Evolutionary conservation across 345 rosid genomes (phyloP), one percentile per base, ranked within the genome.

Genomic region (Leavenworthia alabamica): DNA sequence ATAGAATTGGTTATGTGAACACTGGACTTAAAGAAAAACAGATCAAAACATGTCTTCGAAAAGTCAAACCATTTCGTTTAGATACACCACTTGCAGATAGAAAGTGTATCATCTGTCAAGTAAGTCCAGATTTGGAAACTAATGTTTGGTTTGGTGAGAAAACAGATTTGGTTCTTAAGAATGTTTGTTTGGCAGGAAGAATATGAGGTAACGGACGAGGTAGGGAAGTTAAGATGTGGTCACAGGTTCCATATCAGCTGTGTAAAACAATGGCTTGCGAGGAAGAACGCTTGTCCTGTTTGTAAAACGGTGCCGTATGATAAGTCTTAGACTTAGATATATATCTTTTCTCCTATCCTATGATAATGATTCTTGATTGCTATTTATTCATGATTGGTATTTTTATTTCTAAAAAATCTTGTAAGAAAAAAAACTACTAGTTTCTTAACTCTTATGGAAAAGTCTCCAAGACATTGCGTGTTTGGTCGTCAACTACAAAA

Each of bases 41-140:
- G 77, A 87, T 87, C 17, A 74, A 79, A 37, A 50, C 20, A 59
- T 86, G 92, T 78, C 75, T 93, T 41, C 66, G 73, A 44, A 87
- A 80, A 80, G 73, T 72, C 12, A 87, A 83, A 73, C 76, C 78
- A 52, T 73, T 75, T 7, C 43, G 51, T 6, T 15, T 43, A 6
- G 67, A 58, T 13, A 49, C 71, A 20, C 78, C 76, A 32, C 58
- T 77, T 16, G 60, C 71, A 19, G 97, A 92, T 27, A 78, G 70
- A 72, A 89, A 85, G 61, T 93, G 99, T 81, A 81, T 74, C 71
- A 73, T 93, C 49, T 93, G 99, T 61, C 99, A 89, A 82, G 99
- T 93, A 63, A 74, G 72, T 60, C 15, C 29, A 26, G 11, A 44
- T 45, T 15, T 35, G 52, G n/a, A n/a, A n/a, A n/a, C n/a, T n/a